Evolutionary conservation across 805 yeast genomes (phyloP).

Genomic region (Saccharomycopsis fermentans): DNA sequence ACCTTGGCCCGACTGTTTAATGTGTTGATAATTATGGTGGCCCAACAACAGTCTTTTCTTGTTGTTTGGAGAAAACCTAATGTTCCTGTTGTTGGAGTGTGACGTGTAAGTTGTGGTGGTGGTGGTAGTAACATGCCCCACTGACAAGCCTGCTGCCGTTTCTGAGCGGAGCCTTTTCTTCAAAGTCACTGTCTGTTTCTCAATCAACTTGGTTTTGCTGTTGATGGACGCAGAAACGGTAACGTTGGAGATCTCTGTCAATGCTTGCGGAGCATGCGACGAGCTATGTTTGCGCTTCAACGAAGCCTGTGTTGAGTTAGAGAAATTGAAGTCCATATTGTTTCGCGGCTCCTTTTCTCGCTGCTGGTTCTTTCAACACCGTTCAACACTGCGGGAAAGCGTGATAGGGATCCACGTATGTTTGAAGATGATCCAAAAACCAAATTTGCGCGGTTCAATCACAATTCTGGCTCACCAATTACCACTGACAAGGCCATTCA

Average conservation of each 20-base stretch:
- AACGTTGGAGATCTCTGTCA: constrained; percentile 11
- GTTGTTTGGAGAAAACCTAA: not conserved
- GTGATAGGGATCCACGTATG: no score
- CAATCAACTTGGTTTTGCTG: constrained; percentile 17
- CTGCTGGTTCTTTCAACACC: no score
- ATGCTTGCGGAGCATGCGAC: not conserved
- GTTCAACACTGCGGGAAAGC: no score
- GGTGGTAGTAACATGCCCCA: not conserved
- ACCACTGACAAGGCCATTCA: not conserved
- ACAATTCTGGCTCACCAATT: not conserved
- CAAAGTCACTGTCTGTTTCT: constrained; percentile 18
- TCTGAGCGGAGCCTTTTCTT: constrained; percentile 5
- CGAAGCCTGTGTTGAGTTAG: not conserved
- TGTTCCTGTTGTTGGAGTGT: not conserved
- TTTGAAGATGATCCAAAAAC: no score
- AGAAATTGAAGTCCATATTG: constrained; percentile 1
- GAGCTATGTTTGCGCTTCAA: not conserved
- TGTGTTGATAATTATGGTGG: not conserved
- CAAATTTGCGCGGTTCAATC: not conserved
- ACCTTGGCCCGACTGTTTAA: not conserved
- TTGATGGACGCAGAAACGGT: constrained; percentile 18
- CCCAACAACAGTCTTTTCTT: not conserved
- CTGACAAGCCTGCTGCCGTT: not conserved
- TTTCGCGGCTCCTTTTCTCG: no score
- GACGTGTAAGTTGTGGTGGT: not conserved